Conservation (phyloP, 164 flowering plant genomes). For the Umbellularia californica region DNA sequence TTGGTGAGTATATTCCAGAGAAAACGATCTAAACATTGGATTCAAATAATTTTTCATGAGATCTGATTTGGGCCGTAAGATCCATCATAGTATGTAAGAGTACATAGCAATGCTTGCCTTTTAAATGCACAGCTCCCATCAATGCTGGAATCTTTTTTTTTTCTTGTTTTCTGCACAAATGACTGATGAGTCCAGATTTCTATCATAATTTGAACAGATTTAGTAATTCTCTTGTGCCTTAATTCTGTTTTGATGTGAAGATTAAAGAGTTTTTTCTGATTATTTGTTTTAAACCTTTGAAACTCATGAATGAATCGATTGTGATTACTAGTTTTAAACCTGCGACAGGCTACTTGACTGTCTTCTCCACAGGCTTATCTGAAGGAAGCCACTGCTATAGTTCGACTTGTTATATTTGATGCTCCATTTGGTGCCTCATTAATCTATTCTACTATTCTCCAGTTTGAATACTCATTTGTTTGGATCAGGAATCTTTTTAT, state of each 20-base stretch:
- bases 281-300: no score
- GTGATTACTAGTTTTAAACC: conserved; percentile 50
- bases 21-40: no score
- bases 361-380: conserved; percentile 86
- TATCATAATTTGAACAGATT: no score
- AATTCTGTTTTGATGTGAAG: conserved; percentile 9
- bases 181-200: no score
- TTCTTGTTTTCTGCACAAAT: no score
- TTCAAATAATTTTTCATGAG: no score
- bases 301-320: background rate
- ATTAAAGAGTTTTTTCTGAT: conserved; percentile 11
- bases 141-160: no score
- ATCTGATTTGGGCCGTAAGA: no score
- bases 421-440: conserved; percentile 82
- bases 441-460: conserved; percentile 91
- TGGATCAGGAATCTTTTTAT: conserved; percentile 77
- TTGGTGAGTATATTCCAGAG: no score
- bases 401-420: conserved; percentile 85
- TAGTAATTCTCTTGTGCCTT: conserved; percentile 13
- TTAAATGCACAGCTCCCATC: no score
- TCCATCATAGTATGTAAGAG: no score
- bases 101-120: no score
- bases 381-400: conserved; percentile 92
- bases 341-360: conserved; percentile 74
- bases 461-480: conserved; percentile 84